Conservation (phyloP, 768 basidiomycete genomes). For the Lyophyllum decastes region DNA sequence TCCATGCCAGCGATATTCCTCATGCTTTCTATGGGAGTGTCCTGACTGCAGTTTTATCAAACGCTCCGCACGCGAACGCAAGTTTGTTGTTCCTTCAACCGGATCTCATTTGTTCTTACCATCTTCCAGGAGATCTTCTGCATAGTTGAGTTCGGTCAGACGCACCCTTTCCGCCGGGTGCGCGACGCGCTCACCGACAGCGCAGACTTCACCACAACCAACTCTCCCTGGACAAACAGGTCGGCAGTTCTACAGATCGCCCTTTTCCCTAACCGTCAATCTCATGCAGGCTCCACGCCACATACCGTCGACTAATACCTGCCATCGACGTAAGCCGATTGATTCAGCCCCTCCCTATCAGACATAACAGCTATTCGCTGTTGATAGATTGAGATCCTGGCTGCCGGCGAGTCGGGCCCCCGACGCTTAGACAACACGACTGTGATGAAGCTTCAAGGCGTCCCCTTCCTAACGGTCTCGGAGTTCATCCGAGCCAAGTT, state of each 20-base stretch:
- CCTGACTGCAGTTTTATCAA: constrained; percentile 69
- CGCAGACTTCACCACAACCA: constrained; percentile 63
- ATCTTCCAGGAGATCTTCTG: constrained; percentile 74
- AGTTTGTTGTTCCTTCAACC: constrained; percentile 23
- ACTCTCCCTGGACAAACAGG: constrained; percentile 90
- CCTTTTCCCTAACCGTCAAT: constrained; percentile 7
- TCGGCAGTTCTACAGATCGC: constrained; percentile 28
- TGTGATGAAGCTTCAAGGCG: constrained; percentile 64
- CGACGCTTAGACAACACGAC: constrained; percentile 69
- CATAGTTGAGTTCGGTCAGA: constrained; percentile 75
- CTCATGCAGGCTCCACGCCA: constrained; percentile 63
- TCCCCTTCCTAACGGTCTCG: constrained; percentile 83
- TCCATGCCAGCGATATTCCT: constrained; percentile 57
- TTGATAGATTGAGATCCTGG: constrained; percentile 76
- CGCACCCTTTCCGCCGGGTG: constrained; percentile 78
- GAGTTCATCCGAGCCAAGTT: constrained; percentile 87
- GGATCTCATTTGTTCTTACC: constrained; percentile 12
- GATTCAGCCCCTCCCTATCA: neutral
- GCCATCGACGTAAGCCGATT: constrained; percentile 63
- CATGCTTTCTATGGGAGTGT: constrained; percentile 85
- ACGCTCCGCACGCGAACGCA: constrained; percentile 67
- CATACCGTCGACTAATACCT: constrained; percentile 76
- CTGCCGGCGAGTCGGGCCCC: constrained; percentile 81
- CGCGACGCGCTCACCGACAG: constrained; percentile 71
- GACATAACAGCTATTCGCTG: constrained; percentile 6